Conservation (phyloP, 164 flowering plant species). For the Aristolochia fimbriata region DNA sequence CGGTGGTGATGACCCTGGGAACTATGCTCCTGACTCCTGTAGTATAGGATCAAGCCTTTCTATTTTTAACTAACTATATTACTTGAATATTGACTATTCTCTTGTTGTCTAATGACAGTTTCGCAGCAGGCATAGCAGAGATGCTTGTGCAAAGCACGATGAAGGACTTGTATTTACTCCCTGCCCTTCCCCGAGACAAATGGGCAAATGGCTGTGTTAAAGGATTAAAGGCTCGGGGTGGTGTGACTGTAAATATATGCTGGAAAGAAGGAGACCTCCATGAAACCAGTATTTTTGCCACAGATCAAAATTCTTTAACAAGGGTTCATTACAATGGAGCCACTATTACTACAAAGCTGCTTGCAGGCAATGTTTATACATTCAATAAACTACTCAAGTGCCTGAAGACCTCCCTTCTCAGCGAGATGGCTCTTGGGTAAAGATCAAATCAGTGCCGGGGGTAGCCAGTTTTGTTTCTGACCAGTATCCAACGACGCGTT, state of each 20-base stretch:
- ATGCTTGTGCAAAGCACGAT: slow-evolving; percentile 88
- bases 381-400: slow-evolving; percentile 41
- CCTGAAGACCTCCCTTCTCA: slow-evolving; percentile 23
- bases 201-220: slow-evolving; percentile 80
- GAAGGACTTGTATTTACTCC: slow-evolving; percentile 72
- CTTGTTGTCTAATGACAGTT: slow-evolving; percentile 23
- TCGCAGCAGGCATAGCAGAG: slow-evolving; percentile 75
- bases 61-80: not conserved
- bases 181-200: slow-evolving; percentile 79
- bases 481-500: too few species aligned
- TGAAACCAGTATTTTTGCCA: slow-evolving; percentile 58
- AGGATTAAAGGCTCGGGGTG: slow-evolving; percentile 84
- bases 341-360: slow-evolving; percentile 22
- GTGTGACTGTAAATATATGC: slow-evolving; percentile 62
- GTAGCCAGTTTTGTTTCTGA: too few species aligned
- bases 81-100: not conserved
- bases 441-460: not conserved
- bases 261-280: slow-evolving; percentile 81
- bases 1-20: not conserved
- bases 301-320: slow-evolving; percentile 19
- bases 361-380: slow-evolving; percentile 36
- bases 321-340: slow-evolving; percentile 51
- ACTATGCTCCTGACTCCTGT: not conserved
- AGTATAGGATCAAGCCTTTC: not conserved
- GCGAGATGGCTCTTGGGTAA: slow-evolving; percentile 2